Percentiles rank a stretch among this genome's conserved stretches.
Evolutionary conservation across 129 eudicot genomes (phyloP).

Genomic region (Ambrosia artemisiifolia): DNA sequence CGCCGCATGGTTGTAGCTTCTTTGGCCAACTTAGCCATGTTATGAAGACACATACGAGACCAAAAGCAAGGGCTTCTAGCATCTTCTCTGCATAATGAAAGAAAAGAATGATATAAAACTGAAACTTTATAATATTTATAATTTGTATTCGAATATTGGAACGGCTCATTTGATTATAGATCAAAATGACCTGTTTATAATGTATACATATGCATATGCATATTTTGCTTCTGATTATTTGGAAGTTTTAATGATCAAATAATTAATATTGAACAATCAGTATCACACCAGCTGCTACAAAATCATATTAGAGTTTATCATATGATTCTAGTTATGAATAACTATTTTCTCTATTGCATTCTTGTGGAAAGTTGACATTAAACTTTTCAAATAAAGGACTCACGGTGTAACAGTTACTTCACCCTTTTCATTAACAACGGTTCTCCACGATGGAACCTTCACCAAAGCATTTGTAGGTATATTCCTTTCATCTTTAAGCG

Average conservation of each 20-base stretch:
- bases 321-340: neutral
- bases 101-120: neutral
- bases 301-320: neutral
- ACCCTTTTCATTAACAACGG: constrained; percentile 57
- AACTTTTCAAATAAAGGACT: constrained; percentile 3
- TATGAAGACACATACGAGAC: constrained; percentile 67
- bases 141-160: neutral
- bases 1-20: constrained; percentile 79
- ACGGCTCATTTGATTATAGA: neutral
- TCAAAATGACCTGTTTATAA: neutral
- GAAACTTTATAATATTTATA: neutral
- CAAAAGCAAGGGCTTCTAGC: constrained; percentile 56
- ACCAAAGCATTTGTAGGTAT: constrained; percentile 32
- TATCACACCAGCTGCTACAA: neutral
- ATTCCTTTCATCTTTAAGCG: constrained; percentile 35
- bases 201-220: neutral
- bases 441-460: constrained; percentile 63
- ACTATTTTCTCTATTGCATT: neutral
- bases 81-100: constrained; percentile 45
- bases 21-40: constrained; percentile 72
- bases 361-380: neutral
- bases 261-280: neutral
- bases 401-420: constrained; percentile 47
- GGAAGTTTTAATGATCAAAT: neutral
- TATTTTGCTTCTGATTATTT: neutral